These are phyloP conservation scores for Phlebiopsis gigantea DNA, from an alignment of 768 basidiomycete species.

Conservation along the genomic window DNA sequence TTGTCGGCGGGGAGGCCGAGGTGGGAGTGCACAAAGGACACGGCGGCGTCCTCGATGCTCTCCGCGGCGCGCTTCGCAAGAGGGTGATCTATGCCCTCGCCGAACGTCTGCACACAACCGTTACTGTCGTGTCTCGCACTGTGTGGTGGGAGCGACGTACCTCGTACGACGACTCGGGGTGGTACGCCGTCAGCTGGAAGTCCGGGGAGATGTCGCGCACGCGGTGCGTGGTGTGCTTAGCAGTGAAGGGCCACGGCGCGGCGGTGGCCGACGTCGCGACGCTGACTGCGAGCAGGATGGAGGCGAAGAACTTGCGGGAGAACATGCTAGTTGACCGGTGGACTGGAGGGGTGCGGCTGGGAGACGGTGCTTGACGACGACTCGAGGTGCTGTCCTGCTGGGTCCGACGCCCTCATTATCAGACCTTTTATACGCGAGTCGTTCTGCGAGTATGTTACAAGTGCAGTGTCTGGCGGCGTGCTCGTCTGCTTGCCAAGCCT, in stretches of 20 bases:
- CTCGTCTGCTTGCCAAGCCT: background rate
- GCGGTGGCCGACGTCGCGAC: conserved; percentile 17
- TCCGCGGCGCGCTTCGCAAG: conserved; percentile 18
- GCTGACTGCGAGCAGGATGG: conserved; percentile 19
- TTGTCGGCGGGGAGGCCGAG: conserved; percentile 15
- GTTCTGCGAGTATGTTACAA: background rate
- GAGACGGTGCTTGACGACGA: background rate
- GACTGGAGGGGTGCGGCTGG: background rate
- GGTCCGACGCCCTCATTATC: background rate
- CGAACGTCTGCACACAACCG: conserved; percentile 18
- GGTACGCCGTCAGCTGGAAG: conserved; percentile 21
- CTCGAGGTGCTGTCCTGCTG: background rate
- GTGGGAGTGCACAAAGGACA: conserved; percentile 20
- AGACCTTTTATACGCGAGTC: background rate
- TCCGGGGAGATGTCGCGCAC: conserved; percentile 16
- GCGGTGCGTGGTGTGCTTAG: conserved; percentile 21
- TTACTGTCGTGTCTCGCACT: background rate
- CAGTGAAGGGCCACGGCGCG: conserved; percentile 14
- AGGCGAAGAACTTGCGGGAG: conserved; percentile 17
- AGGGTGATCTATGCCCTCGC: conserved; percentile 20
- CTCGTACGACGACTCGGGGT: conserved; percentile 24
- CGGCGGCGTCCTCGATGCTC: conserved; percentile 18
- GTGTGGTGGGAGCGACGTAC: conserved; percentile 7
- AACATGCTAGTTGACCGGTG: conserved; percentile 12
- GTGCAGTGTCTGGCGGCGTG: background rate